Percentiles rank a stretch among this genome's conserved stretches.
phyloP scores from a whole-genome alignment of 305 asterid species.

The Fraxinus paxiana region DNA sequence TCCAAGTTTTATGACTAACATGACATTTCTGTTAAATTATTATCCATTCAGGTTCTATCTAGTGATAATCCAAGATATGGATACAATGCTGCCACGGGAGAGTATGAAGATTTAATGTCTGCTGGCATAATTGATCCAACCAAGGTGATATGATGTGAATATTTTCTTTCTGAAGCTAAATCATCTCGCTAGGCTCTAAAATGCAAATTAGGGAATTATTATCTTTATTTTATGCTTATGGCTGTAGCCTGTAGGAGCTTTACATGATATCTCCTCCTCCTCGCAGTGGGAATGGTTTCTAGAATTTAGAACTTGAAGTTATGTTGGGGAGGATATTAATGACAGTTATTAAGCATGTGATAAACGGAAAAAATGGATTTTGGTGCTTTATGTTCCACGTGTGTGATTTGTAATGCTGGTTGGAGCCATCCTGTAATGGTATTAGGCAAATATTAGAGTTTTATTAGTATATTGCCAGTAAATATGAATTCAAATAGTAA shows the following conservation, averaged over 20 bases:
- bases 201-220: background rate
- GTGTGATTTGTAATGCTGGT: background rate
- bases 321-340: background rate
- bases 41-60: conserved; percentile 54
- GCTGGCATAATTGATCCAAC: conserved; percentile 96
- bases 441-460: background rate
- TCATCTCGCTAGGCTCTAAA: background rate
- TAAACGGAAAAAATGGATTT: background rate
- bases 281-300: background rate
- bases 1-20: background rate
- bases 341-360: background rate
- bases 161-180: background rate
- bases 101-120: conserved; percentile 83
- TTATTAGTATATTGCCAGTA: background rate
- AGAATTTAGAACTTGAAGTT: background rate
- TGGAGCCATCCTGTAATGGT: background rate
- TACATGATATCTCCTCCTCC: no score
- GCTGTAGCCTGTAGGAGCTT: background rate
- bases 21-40: background rate
- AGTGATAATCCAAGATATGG: conserved; percentile 72
- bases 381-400: background rate
- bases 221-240: background rate
- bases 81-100: conserved; percentile 90
- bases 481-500: background rate
- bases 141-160: conserved; percentile 42